Evolutionary conservation across 106 monocot genomes (phyloP).

Genomic region (Allium fistulosum): DNA sequence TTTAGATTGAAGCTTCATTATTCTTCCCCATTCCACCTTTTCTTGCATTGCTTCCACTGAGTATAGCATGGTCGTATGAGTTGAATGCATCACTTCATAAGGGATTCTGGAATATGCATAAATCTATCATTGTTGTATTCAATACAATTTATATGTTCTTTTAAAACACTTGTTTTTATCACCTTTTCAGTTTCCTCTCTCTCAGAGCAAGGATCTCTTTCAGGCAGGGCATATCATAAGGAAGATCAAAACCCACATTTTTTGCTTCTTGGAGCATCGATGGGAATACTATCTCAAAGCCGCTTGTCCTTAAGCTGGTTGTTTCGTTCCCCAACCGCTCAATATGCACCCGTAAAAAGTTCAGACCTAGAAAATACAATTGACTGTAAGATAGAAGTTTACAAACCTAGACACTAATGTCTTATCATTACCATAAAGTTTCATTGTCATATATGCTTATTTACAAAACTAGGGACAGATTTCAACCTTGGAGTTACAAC

Average conservation of each 20-base stretch:
- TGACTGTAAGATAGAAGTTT: not conserved
- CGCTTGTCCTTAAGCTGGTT: not conserved
- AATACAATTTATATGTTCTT: not conserved
- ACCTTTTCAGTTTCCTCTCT: conserved; percentile 23
- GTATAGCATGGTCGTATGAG: conserved; percentile 21
- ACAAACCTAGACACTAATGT: not conserved
- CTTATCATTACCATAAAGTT: not conserved
- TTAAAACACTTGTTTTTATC: not conserved
- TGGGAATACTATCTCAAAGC: conserved; percentile 2
- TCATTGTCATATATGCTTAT: not conserved
- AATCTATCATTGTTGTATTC: not conserved
- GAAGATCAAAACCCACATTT: not conserved
- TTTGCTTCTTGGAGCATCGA: conserved; percentile 2
- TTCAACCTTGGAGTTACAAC: too few species aligned
- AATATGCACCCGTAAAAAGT: not conserved
- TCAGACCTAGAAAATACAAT: conserved; percentile 5
- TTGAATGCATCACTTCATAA: conserved; percentile 15
- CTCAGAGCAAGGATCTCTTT: conserved; percentile 3
- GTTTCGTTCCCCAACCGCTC: not conserved
- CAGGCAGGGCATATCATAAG: conserved; percentile 1
- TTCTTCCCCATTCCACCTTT: conserved; percentile 11
- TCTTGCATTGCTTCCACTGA: conserved; percentile 19
- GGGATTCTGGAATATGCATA: conserved; percentile 12
- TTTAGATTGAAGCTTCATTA: conserved; percentile 8
- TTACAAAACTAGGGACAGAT: too few species aligned